Evolutionary conservation across 2,329 filamentous ascomycete species (phyloP).

Genomic region (Didymella sp.): DNA sequence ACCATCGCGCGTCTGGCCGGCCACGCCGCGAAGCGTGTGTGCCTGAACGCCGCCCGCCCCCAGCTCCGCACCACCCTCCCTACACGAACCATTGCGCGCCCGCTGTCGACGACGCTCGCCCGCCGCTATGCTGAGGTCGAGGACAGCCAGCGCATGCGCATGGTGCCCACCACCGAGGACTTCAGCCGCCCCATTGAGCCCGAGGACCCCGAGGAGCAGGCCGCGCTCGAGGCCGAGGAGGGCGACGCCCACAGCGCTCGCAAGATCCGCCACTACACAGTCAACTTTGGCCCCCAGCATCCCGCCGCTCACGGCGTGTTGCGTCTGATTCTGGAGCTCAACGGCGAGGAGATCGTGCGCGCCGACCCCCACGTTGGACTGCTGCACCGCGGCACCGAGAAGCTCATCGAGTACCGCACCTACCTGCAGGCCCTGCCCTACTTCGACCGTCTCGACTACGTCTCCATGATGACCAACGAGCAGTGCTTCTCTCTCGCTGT

Average conservation of each 20-base stretch:
- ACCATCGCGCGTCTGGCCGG: constrained; percentile 75
- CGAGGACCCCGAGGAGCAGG: constrained; percentile 54
- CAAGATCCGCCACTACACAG: constrained; percentile 98
- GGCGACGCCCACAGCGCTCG: constrained; percentile 59
- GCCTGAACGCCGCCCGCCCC: constrained; percentile 60
- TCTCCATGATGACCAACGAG: constrained; percentile 99
- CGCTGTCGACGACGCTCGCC: constrained; percentile 70
- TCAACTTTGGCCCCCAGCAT: constrained; percentile 99
- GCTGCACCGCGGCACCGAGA: constrained; percentile 96
- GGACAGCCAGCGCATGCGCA: constrained; percentile 60
- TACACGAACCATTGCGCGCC: constrained; percentile 60
- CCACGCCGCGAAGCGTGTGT: constrained; percentile 72
- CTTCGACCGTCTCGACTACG: constrained; percentile 98
- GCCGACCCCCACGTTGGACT: constrained; percentile 96
- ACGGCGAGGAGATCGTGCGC: constrained; percentile 95
- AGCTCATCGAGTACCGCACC: constrained; percentile 99
- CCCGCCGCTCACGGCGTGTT: constrained; percentile 98
- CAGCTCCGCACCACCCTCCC: constrained; percentile 48
- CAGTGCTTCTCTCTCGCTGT: constrained; percentile 95
- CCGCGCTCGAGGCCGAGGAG: constrained; percentile 56
- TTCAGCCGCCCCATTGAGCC: constrained; percentile 61
- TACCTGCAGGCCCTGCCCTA: constrained; percentile 98
- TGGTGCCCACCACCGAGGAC: constrained; percentile 70
- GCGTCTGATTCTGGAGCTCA: constrained; percentile 95
- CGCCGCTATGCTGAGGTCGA: constrained; percentile 68